Base-by-base conservation (phyloP, 805 yeast genomes). In the Candida orba region DNA sequence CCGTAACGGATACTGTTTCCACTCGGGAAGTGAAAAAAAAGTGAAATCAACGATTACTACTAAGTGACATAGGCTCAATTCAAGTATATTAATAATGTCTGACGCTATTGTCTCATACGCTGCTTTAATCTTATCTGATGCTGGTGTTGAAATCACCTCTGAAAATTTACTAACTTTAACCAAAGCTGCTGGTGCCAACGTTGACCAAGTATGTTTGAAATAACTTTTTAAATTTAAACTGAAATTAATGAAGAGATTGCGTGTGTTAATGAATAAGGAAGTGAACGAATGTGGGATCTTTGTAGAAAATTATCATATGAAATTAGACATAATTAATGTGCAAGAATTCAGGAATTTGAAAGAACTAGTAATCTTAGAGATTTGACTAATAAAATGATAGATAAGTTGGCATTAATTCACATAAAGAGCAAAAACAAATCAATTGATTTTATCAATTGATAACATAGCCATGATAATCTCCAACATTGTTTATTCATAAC, bases 91-190 rank as follows among this genome's bases (percentile, higher is more conserved):
- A 33, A 36, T 24, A 69, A 87, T 87, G 95, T 84, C 95, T 71
- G 95, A 89, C 79, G 79, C 95, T 66, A 81, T 91, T 68, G 87
- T 88, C 68, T 85, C 96, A 62, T 89, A 88, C 85, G 98, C 99
- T 71, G 96, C 98, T 67, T 82, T 91, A 73, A 89, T 91, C 76
- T 80, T 91, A 73, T 96, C 97, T 59, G 99, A 91, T 69, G 87
- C 97, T 65, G 96, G 88, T 66, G 75, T 88, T 66, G 96, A 90
- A 73, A 79, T 93, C 81, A 78, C 95, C 51, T 58, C 89, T 60
- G 90, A 81, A 67, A 84, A 84, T 77, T 77, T 84, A 66, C 64
- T 75, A 64, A 73, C 86, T 63, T 71, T 84, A 69, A 73, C 84
- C 68, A 60, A 72, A 53, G 85, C 87, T 62, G 93, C 95, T 57